Evolutionary conservation across 208 protist genomes (phyloP).

Genomic region (Leishmania lainsoni): DNA sequence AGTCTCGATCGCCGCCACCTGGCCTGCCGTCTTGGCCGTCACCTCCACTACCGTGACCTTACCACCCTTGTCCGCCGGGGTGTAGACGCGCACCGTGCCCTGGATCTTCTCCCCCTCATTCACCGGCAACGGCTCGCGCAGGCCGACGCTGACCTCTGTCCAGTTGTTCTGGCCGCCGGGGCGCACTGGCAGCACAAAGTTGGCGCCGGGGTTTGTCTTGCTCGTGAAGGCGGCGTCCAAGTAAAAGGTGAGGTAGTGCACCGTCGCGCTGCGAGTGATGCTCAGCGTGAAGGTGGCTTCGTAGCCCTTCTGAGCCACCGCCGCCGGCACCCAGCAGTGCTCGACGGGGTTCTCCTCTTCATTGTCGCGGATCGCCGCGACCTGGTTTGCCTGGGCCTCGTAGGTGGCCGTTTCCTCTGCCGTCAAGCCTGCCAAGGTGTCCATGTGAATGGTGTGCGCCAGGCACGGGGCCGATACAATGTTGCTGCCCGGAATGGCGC

Average conservation of each 20-base stretch:
- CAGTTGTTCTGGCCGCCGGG: constrained; percentile 79
- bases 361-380: constrained; percentile 19
- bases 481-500: constrained; percentile 66
- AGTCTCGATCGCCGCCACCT: constrained; percentile 60
- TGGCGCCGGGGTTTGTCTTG: constrained; percentile 69
- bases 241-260: constrained; percentile 90
- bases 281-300: constrained; percentile 56
- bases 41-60: constrained; percentile 68
- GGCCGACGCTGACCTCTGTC: constrained; percentile 83
- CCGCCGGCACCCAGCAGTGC: constrained; percentile 39
- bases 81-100: constrained; percentile 56
- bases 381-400: constrained; percentile 30
- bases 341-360: constrained; percentile 63
- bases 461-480: constrained; percentile 76
- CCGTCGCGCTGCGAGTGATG: constrained; percentile 56
- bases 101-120: constrained; percentile 63
- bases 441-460: constrained; percentile 67
- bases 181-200: constrained; percentile 84
- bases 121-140: constrained; percentile 72
- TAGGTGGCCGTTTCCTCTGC: constrained; percentile 48
- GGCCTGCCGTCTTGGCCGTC: constrained; percentile 63
- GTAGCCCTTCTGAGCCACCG: constrained; percentile 53
- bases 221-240: constrained; percentile 81
- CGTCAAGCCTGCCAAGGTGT: constrained; percentile 39
- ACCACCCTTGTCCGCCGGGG: constrained; percentile 51